Evolutionary conservation across 306 rosid genomes (phyloP).

Genomic region (Rosa lucieae): DNA sequence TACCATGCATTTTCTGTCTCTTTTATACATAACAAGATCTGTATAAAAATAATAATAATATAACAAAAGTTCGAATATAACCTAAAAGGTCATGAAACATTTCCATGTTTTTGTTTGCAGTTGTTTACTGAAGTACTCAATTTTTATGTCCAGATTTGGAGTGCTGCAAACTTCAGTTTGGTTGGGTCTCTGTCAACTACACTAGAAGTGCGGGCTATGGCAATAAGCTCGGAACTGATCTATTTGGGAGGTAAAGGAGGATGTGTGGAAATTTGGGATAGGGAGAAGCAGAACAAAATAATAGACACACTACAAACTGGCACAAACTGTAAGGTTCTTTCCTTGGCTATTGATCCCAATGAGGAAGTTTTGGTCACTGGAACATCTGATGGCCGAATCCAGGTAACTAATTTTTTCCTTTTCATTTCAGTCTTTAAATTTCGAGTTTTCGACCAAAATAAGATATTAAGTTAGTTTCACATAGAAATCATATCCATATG

Average conservation of each 20-base stretch:
- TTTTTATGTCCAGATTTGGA: conserved; percentile 58
- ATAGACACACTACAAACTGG: conserved; percentile 62
- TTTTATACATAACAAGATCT: neutral
- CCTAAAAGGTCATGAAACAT: neutral
- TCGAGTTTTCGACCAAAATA: neutral
- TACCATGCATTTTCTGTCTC: neutral
- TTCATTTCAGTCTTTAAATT: neutral
- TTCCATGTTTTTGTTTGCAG: neutral
- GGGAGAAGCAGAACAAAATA: conserved; percentile 56
- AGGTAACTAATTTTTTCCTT: conserved; percentile 40
- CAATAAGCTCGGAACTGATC: conserved; percentile 73
- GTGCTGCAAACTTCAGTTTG: conserved; percentile 53
- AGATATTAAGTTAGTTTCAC: neutral
- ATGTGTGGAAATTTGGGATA: conserved; percentile 76
- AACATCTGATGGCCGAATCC: conserved; percentile 83
- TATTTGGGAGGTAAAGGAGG: conserved; percentile 90
- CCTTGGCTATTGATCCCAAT: conserved; percentile 62
- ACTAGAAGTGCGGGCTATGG: conserved; percentile 74
- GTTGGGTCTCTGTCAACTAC: conserved; percentile 62
- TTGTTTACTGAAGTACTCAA: conserved; percentile 17
- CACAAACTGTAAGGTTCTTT: conserved; percentile 59
- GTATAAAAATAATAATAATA: neutral
- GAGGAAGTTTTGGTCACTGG: conserved; percentile 80
- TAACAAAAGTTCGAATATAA: neutral
- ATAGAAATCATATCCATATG: neutral